Base-by-base conservation (phyloP, 495 filamentous ascomycete species). In the Chaetomium cochliodes region DNA sequence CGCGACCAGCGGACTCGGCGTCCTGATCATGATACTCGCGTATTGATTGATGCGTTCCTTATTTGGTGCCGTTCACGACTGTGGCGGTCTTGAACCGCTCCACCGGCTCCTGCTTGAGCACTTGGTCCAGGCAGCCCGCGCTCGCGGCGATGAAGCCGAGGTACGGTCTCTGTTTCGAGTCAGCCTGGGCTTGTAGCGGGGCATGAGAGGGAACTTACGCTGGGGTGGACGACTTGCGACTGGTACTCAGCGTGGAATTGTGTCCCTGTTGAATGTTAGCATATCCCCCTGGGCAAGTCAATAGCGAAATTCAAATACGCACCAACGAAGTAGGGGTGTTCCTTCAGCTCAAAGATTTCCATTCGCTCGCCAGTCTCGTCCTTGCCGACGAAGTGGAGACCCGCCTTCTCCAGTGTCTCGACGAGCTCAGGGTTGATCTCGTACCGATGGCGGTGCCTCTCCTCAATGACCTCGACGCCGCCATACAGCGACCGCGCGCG, bases 291-390 rank as follows among this genome's bases (percentile, higher is more conserved):
- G 49, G 0, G 15, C 20, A 42, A 54, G 26, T 37, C 12, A 46
- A 16, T 16, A 37, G 7, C 0, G 5, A n/a, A 9, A 8, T 20
- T 23, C 5, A 8, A 12, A 42, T 33, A 64, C 62, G 25, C 26
- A 65, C 59, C 94, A 20, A 98, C 90, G 72, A 88, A 98, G 82
- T 86, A 98, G 1, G 90, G 90, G 73, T 98, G 94, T 63, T 96
- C 90, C 72, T 85, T 86, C 58, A 97, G 75, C 77, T 98, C 94
- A 26, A 97, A 78, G 60, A 94, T 83, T 80, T 98, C 94, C 91
- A 97, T 94, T 12, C 93, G 87, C 74, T 88, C 83, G 41, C 91
- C 91, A 59, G 78, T 84, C 64, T 90, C 87, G 75, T 98, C 94
- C 75, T 91, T 93, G 52, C 91, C 91, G 41, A 88, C 77, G 66